Base-by-base conservation (phyloP, 2,329 filamentous ascomycete genomes). In the Epichloe typhina region DNA sequence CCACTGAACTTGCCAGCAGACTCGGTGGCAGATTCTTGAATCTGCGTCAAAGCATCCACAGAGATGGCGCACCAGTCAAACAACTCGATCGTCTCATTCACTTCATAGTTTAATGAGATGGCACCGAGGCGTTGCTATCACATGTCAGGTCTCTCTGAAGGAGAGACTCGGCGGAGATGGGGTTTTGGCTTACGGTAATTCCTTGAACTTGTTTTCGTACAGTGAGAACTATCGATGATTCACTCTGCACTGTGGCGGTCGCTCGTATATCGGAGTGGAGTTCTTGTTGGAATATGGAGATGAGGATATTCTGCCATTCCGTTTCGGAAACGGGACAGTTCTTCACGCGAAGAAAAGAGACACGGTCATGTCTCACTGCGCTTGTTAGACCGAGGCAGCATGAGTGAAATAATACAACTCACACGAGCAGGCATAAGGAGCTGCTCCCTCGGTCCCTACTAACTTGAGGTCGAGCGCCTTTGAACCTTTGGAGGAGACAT, bases 31-130 rank as follows among this genome's bases (percentile, higher is more conserved):
- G 72, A 67, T 42, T 69, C 62, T 46, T 72, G 68, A 37, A 73
- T 71, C 31, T 66, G 66, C 19, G 64, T 61, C 46, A 75, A 70
- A 17, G 72, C 69, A 51, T 75, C 67, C 9, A 77, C 72, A 5
- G 81, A 78, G 19, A 71, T 69, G 41, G 75, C 76, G 53, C 83
- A 85, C 86, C 86, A 90, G 51, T 85, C 79, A 54, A 85, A 84
- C 4, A 83, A 69, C 50, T 80, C 75, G 54, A 87, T 74, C 54
- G 76, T 76, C 53, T 80, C 76, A 42, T 77, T 73, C 36, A 74
- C 71, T 52, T 77, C 72, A 56, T 74, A 69, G 38, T 69, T 65
- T 3, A 89, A 68, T 4, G 72, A 69, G 53, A 90, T 74, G 21
- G 75, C 68, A 36, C 86, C 86, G n/a, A 88, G 74, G 31, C 74